These are phyloP conservation scores for Byssochlamys sp. DNA, from an alignment of 2,329 filamentous ascomycete genomes.

Conservation along the genomic window DNA sequence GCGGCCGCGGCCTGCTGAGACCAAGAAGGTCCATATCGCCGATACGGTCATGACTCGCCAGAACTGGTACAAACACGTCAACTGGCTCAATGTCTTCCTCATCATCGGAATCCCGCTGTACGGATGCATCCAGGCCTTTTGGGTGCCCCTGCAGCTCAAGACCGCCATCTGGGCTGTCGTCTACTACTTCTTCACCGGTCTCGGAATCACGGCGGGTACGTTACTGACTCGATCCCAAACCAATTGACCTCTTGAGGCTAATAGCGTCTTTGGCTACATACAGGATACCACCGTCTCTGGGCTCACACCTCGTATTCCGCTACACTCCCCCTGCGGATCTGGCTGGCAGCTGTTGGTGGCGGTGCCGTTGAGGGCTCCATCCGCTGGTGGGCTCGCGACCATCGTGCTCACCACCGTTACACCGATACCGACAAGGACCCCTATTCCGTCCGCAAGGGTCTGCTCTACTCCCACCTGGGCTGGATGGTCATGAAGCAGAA, in stretches of 20 bases:
- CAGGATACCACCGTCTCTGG: slow-evolving; percentile 73
- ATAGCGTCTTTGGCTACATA: slow-evolving; percentile 15
- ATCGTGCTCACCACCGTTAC: slow-evolving; percentile 81
- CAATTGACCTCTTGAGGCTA: slow-evolving; percentile 1
- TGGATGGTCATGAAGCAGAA: slow-evolving; percentile 95
- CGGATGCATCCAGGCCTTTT: slow-evolving; percentile 65
- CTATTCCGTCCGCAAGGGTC: slow-evolving; percentile 80
- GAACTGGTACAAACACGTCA: slow-evolving; percentile 88
- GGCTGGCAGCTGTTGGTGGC: slow-evolving; percentile 69
- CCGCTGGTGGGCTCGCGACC: slow-evolving; percentile 79
- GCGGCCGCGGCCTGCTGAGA: slow-evolving; percentile 24
- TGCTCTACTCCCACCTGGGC: slow-evolving; percentile 73
- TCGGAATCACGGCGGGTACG: slow-evolving; percentile 69
- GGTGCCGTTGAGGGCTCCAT: slow-evolving; percentile 79
- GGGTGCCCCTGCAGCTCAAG: slow-evolving; percentile 63
- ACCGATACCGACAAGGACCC: slow-evolving; percentile 89
- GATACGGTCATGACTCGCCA: slow-evolving; percentile 67
- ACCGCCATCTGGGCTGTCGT: slow-evolving; percentile 63
- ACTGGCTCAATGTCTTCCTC: slow-evolving; percentile 81
- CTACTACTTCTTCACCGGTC: slow-evolving; percentile 76
- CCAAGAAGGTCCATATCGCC: slow-evolving; percentile 75
- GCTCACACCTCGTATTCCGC: slow-evolving; percentile 78
- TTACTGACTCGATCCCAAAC: slow-evolving; percentile 5
- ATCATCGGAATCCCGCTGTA: slow-evolving; percentile 68
- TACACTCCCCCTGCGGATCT: slow-evolving; percentile 64